Conservation (phyloP, 345 rosid genomes). For the Gossypium sturtianum region DNA sequence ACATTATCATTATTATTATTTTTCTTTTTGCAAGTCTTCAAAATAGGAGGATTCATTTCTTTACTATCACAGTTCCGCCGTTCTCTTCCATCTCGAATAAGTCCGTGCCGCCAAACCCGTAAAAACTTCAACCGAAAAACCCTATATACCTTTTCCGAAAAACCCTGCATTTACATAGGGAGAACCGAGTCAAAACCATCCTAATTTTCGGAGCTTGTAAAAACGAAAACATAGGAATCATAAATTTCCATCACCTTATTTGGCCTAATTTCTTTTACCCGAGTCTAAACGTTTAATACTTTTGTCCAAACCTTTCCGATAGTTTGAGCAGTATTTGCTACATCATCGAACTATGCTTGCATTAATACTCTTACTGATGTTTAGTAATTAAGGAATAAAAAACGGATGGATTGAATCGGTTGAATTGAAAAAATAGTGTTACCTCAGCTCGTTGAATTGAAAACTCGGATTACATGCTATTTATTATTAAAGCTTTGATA, state of each 20-base stretch:
- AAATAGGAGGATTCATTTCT: constrained; percentile 35
- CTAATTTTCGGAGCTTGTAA: constrained; percentile 21
- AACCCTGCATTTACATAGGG: constrained; percentile 33
- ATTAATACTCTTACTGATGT: no score
- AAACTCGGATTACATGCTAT: no score
- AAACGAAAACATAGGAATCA: constrained; percentile 15
- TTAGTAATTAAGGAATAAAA: no score
- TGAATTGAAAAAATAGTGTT: no score
- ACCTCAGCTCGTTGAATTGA: no score
- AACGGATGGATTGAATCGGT: no score
- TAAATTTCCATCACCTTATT: background rate
- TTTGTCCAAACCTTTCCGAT: no score
- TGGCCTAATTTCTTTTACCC: no score
- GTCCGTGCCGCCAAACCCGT: constrained; percentile 22
- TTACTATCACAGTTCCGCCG: constrained; percentile 23
- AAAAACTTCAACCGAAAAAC: constrained; percentile 21
- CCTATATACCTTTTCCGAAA: constrained; percentile 31
- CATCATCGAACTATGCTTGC: no score
- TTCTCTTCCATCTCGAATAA: constrained; percentile 32
- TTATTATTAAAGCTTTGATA: no score
- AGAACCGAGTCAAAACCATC: constrained; percentile 13
- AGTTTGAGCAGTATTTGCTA: no score
- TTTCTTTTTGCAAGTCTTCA: constrained; percentile 23
- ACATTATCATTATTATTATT: background rate
- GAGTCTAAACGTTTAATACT: no score